Evolutionary conservation across 176 grass and related monocot genomes (phyloP).

Genomic region (Oryza brachyantha): DNA sequence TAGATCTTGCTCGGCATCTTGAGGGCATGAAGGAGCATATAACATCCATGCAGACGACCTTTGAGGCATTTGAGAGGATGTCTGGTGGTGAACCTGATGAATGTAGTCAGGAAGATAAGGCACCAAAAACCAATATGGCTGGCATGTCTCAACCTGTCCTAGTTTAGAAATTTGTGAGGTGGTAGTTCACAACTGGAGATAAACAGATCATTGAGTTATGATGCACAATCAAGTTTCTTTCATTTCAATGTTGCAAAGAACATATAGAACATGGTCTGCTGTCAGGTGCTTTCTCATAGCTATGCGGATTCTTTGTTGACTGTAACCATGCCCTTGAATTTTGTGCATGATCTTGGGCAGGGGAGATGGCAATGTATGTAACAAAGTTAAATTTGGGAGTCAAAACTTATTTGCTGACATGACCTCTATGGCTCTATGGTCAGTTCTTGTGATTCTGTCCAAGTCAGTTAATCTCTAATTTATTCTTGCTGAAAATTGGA

Average conservation of each 20-base stretch:
- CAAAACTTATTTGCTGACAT: conserved; percentile 5
- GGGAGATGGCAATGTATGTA: conserved; percentile 3
- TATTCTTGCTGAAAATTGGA: conserved; percentile 11
- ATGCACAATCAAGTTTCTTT: background rate
- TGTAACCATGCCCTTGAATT: conserved; percentile 14
- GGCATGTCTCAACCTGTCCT: conserved; percentile 60
- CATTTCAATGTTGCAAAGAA: conserved; percentile 21
- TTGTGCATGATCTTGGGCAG: conserved; percentile 10
- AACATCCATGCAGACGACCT: conserved; percentile 59
- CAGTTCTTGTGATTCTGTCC: conserved; percentile 4
- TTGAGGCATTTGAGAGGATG: conserved; percentile 52
- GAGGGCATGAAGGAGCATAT: conserved; percentile 68
- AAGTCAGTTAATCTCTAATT: conserved; percentile 14
- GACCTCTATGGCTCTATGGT: background rate
- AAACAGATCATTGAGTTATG: conserved; percentile 30
- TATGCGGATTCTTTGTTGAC: conserved; percentile 16
- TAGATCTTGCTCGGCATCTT: conserved; percentile 70
- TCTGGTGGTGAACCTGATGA: conserved; percentile 40
- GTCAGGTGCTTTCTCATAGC: background rate
- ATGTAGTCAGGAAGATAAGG: conserved; percentile 39
- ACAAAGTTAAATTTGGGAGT: background rate
- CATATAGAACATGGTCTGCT: background rate
- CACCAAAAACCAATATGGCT: conserved; percentile 32
- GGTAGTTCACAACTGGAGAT: conserved; percentile 22
- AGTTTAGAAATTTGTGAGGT: conserved; percentile 32